These are phyloP conservation scores for Sabuloglossum arenarium DNA, from an alignment of 495 filamentous ascomycete genomes.

Conservation along the genomic window DNA sequence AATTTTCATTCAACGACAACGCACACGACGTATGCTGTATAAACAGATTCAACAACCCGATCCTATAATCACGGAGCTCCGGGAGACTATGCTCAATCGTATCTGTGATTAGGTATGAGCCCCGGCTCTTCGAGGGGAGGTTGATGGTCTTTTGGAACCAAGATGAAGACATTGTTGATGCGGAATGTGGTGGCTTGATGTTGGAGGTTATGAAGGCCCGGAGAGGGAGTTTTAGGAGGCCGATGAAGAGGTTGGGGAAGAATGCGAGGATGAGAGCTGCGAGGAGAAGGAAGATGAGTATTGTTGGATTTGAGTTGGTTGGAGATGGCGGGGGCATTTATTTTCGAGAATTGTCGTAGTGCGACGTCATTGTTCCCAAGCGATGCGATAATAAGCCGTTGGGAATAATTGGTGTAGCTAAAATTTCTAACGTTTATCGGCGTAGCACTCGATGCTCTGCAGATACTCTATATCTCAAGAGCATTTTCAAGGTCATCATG, in stretches of 20 bases:
- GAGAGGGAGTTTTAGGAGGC: constrained; percentile 23
- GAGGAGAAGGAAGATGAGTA: constrained; percentile 25
- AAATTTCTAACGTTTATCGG: no score
- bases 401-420: no score
- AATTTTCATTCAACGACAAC: constrained; percentile 85
- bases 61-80: constrained; percentile 57
- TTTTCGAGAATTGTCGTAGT: background rate
- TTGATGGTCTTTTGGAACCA: constrained; percentile 67
- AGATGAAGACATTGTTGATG: constrained; percentile 37
- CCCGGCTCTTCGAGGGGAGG: constrained; percentile 51
- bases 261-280: constrained; percentile 28
- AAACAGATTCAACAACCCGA: constrained; percentile 75
- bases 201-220: constrained; percentile 5
- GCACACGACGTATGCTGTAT: constrained; percentile 81
- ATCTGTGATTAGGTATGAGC: constrained; percentile 78
- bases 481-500: background rate
- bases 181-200: constrained; percentile 6
- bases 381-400: no score
- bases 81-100: constrained; percentile 33
- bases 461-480: no score
- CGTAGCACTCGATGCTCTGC: no score
- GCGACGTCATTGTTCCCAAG: background rate
- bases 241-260: constrained; percentile 33
- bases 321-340: background rate
- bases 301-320: constrained; percentile 6